Base-by-base conservation (phyloP, 2,329 filamentous ascomycete species). In the Leptographium flavum region DNA sequence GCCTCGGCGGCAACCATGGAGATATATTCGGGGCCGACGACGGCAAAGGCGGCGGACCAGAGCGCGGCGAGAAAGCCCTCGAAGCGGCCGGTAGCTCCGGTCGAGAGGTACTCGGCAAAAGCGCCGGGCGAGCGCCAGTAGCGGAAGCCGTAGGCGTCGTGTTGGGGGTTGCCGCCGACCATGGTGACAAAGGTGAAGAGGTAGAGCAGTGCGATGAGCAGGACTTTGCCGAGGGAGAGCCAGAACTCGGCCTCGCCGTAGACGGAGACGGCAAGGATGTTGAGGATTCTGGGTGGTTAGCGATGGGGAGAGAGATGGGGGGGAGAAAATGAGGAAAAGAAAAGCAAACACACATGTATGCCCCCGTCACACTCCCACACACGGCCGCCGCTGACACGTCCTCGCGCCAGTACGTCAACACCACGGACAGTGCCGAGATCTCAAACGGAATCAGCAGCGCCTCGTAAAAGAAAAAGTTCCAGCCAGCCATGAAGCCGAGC, bases 1-100 rank as follows among this genome's bases (percentile, higher is more conserved):
- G 78, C 76, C 58, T 82, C 77, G 45, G 77, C 79, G 23, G 82
- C 78, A 0, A 79, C 82, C 17, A 83, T 77, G 57, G 79, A 79
- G 45, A 83, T 76, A 30, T 82, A 66, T 57, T 83, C 78, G 2
- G 79, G 79, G 15, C 60, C 60, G 37, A 60, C 56, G 33, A 64
- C 66, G 21, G 60, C 60, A 37, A 66, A 67, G 6, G 60, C 61
- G 1, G 64, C 60, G 40, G 62, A 57, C 30, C 62, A 59, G 31
- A 66, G 53, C 13, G 58, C 60, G 7, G 49, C 47, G 41, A 51
- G 30, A 21, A 54, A 52, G 31, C 52, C 52, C 43, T 53, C 52
- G 43, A 54, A 52, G 19, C 51, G 51, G 23, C 51, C 53, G 46
- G 70, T 69, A 2, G 65, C 58, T n/a, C 67, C 67, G 0, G 63